Base-by-base conservation (phyloP, 2,329 filamentous ascomycete species). In the Xylaria sp. region DNA sequence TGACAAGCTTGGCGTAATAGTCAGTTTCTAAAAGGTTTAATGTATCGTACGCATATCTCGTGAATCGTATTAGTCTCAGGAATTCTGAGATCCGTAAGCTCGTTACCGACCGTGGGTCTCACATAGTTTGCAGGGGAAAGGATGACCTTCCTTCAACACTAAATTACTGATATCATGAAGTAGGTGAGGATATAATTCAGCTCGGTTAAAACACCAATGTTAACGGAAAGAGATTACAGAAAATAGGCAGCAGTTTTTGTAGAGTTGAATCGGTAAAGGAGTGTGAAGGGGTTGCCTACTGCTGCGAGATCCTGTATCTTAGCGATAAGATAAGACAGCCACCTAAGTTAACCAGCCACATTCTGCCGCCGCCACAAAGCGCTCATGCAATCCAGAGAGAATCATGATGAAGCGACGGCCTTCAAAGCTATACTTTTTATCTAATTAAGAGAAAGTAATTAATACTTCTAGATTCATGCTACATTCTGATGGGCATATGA, bases 301-400 rank as follows among this genome's bases (percentile, higher is more conserved):
- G 28, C 28, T 2, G 28, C 28, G 28, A 28, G 28, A 28, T 28
- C 28, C 28, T 28, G 28, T 28, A 28, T 28, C 28, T 28, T 28
- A 15, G 39, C 15, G 56, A 58, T 46, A 58, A 58, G 63, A 51
- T 57, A 56, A 57, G 25, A 37, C 32, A 65, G 54, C 62, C 62
- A 52, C 44, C 1, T 10, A 62, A 50, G 18, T 7, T 3, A 18
- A n/a, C 50, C 3, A 57, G 51, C 58, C 58, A 63, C 65, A 44
- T 23, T 18, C 18, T 32, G 10, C 25, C 15, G 32, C 37, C 60
- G 50, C 60, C 60, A 63, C 51, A 63, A 55, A 6, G 13, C 37
- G 13, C 37, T 44, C 20, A 28, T 41, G 13, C 41, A 55, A 51
- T 37, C 13, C 3, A 4, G 23, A n/a, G n/a, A n/a, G n/a, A n/a